Evolutionary conservation across 1,284 basidiomycete genomes (phyloP).

Genomic region (Mycena sp.): DNA sequence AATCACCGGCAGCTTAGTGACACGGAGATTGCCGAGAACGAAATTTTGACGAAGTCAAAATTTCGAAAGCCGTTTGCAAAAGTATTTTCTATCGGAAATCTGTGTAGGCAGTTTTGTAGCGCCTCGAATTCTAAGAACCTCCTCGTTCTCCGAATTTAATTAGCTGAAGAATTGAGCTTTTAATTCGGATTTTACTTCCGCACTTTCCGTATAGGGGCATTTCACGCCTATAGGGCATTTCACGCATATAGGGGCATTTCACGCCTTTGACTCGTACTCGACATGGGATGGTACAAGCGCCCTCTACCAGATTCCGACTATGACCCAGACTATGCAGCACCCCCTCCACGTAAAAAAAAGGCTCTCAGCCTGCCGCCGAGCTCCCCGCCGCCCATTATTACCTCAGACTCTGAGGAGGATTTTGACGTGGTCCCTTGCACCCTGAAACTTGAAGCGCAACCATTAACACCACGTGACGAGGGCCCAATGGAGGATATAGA

Average conservation of each 20-base stretch:
- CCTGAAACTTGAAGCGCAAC: too few relatives aligned
- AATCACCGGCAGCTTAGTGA: background rate
- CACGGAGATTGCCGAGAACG: background rate
- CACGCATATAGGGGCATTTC: background rate
- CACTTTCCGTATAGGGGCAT: background rate
- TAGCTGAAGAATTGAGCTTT: background rate
- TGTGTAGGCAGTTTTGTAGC: conserved; percentile 7
- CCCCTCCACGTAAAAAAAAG: background rate
- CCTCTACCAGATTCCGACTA: background rate
- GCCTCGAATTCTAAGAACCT: background rate
- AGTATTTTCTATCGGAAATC: background rate
- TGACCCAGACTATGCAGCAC: background rate
- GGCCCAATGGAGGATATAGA: background rate
- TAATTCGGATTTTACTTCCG: background rate
- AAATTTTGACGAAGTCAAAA: background rate
- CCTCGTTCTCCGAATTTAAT: background rate
- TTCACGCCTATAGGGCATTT: background rate
- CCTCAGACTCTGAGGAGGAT: background rate
- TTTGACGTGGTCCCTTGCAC: too few relatives aligned
- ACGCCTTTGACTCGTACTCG: background rate
- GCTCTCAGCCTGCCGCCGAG: conserved; percentile 1
- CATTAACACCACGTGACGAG: background rate
- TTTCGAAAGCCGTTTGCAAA: background rate
- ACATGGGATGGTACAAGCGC: conserved; percentile 1
- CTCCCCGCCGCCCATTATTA: background rate